A percentile compares a stretch with the other conserved stretches of the same genome.
Evolutionary conservation across 345 rosid species (phyloP).

Genomic region (Populus nigra): DNA sequence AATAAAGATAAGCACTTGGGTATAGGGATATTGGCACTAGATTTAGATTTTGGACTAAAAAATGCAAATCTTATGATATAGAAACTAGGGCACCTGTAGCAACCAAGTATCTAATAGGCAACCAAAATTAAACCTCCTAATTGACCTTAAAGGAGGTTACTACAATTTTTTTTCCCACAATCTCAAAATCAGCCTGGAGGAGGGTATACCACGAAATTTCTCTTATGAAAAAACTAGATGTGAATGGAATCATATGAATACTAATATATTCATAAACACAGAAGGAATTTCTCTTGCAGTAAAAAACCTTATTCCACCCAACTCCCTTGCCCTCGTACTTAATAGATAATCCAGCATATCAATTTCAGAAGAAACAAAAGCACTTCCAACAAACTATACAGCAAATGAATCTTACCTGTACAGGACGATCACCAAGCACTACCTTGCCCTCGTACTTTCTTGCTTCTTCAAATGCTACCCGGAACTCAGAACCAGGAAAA

Average conservation of each 20-base stretch:
- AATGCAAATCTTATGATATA: neutral
- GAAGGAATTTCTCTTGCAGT: neutral
- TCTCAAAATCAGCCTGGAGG: neutral
- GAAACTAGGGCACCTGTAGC: neutral
- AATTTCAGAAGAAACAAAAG: neutral
- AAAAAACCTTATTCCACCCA: neutral
- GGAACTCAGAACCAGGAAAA: constrained; percentile 90
- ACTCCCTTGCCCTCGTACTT: neutral
- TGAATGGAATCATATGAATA: neutral
- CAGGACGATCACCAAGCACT: constrained; percentile 94
- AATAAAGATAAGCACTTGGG: neutral
- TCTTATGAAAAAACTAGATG: neutral
- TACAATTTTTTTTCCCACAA: neutral
- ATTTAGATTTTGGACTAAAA: neutral
- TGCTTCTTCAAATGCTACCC: constrained; percentile 92
- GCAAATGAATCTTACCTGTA: constrained; percentile 47
- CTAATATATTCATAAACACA: neutral
- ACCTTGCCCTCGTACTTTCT: constrained; percentile 72
- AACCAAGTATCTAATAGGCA: neutral
- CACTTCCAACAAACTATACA: constrained; percentile 4
- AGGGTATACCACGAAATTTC: neutral
- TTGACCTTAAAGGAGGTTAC: neutral
- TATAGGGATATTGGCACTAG: neutral
- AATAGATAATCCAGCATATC: neutral
- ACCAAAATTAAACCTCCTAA: neutral